These are phyloP conservation scores for Colletotrichum falcatum DNA, from an alignment of 2,329 filamentous ascomycete genomes.

Conservation along the genomic window DNA sequence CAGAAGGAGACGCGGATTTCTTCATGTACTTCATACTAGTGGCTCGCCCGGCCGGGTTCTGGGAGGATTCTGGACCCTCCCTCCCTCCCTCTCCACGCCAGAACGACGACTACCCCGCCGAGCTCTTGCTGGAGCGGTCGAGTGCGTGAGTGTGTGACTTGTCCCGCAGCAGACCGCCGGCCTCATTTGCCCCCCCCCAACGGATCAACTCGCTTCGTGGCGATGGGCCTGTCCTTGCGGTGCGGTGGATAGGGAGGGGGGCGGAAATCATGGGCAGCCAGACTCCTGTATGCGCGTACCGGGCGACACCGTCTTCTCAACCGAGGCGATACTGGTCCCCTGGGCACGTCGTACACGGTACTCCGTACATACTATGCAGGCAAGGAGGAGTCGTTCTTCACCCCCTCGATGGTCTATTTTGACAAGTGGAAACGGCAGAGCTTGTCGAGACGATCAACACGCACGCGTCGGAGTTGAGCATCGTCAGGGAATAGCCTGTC, in stretches of 20 bases:
- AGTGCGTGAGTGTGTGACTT: conserved; percentile 9
- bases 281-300: background rate
- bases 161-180: conserved; percentile 19
- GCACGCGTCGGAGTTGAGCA: background rate
- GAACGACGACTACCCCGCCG: conserved; percentile 19
- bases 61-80: background rate
- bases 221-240: conserved; percentile 14
- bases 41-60: too few relatives aligned
- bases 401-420: too few relatives aligned
- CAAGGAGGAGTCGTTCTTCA: too few relatives aligned
- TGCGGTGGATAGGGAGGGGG: conserved; percentile 8
- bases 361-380: too few relatives aligned
- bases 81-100: conserved; percentile 27
- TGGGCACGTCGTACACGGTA: too few relatives aligned
- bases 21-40: conserved; percentile 4
- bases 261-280: background rate
- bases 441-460: conserved; percentile 16
- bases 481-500: conserved; percentile 9
- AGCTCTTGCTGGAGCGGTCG: background rate
- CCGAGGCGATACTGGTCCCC: conserved; percentile 14
- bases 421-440: conserved; percentile 10
- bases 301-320: background rate
- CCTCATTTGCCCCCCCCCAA: conserved; percentile 18
- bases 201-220: background rate
- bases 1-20: conserved; percentile 20